Percentiles rank a stretch among this genome's conserved stretches.
These are phyloP conservation scores for Auxenochlorella protothecoides DNA, from an alignment of 139 green algal species.

Conservation along the genomic window DNA sequence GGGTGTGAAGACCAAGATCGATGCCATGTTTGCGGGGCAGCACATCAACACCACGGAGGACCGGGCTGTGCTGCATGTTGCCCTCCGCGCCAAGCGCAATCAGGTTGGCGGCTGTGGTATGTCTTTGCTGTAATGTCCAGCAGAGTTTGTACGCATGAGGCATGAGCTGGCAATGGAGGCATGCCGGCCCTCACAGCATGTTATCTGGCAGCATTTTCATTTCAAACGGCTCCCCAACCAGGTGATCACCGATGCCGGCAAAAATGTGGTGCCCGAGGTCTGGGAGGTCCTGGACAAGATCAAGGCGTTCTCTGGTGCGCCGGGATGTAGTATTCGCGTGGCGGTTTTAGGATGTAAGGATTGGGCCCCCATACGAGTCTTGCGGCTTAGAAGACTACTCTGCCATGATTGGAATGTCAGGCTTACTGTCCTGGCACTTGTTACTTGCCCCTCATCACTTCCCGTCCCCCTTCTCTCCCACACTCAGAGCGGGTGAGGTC, in stretches of 20 bases:
- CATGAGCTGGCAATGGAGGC: not conserved
- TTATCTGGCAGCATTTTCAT: too few species aligned
- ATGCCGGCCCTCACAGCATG: too few species aligned
- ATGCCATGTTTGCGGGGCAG: slow-evolving; percentile 89
- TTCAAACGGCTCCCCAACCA: slow-evolving; percentile 16
- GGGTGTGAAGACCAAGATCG: slow-evolving; percentile 82
- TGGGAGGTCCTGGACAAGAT: slow-evolving; percentile 97
- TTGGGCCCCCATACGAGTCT: too few species aligned
- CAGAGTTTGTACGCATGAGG: slow-evolving; percentile 13
- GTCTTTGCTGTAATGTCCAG: slow-evolving; percentile 13
- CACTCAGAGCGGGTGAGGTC: too few species aligned
- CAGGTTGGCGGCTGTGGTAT: too few species aligned
- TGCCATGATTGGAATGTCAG: too few species aligned
- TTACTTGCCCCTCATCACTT: too few species aligned
- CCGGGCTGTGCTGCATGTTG: slow-evolving; percentile 90
- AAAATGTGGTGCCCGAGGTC: slow-evolving; percentile 93
- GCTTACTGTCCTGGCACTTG: too few species aligned
- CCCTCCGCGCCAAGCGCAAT: slow-evolving; percentile 72
- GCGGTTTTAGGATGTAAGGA: too few species aligned
- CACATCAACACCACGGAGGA: slow-evolving; percentile 95
- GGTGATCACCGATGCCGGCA: slow-evolving; percentile 68
- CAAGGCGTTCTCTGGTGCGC: slow-evolving; percentile 71
- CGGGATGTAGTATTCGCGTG: not conserved
- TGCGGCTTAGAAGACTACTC: too few species aligned
- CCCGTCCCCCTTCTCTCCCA: too few species aligned